phyloP scores from a whole-genome alignment of 345 rosid genomes.

The Gossypium sturtianum region DNA sequence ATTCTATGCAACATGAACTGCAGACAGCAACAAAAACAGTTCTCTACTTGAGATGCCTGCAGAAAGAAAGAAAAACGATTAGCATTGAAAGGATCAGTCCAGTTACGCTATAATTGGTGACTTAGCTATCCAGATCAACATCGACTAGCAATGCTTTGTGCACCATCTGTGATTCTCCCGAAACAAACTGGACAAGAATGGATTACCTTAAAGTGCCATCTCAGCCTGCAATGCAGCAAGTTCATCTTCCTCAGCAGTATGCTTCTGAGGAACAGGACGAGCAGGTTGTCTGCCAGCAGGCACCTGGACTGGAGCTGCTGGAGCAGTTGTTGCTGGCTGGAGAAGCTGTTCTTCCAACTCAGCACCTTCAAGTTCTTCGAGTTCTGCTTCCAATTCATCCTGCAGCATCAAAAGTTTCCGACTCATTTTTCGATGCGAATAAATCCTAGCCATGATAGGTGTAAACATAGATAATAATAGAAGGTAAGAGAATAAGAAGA shows the following conservation, averaged over 20 bases:
- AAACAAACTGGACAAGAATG: not conserved
- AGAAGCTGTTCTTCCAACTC: slow-evolving; percentile 91
- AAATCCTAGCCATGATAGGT: not conserved
- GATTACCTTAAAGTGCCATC: slow-evolving; percentile 70
- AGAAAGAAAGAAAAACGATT: not conserved
- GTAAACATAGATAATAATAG: not conserved
- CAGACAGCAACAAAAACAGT: slow-evolving; percentile 8
- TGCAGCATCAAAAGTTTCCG: slow-evolving; percentile 20
- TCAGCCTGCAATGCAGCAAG: slow-evolving; percentile 92
- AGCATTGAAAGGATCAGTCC: not conserved
- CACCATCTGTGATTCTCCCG: not conserved
- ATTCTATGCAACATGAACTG: slow-evolving; percentile 16
- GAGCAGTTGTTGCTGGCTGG: slow-evolving; percentile 71
- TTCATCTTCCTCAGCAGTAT: slow-evolving; percentile 82
- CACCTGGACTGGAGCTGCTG: slow-evolving; percentile 62
- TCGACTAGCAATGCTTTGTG: too few relatives aligned
- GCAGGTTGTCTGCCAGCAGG: slow-evolving; percentile 59
- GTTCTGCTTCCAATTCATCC: slow-evolving; percentile 94
- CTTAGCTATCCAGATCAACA: not conserved
- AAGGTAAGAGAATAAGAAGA: not conserved
- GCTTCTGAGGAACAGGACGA: slow-evolving; percentile 60
- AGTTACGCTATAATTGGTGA: not conserved
- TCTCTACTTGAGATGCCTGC: not conserved
- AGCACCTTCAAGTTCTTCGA: slow-evolving; percentile 82
- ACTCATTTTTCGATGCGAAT: not conserved